phyloP scores from a whole-genome alignment of 2,329 filamentous ascomycete species.

The Purpureocillium takamizusanense region DNA sequence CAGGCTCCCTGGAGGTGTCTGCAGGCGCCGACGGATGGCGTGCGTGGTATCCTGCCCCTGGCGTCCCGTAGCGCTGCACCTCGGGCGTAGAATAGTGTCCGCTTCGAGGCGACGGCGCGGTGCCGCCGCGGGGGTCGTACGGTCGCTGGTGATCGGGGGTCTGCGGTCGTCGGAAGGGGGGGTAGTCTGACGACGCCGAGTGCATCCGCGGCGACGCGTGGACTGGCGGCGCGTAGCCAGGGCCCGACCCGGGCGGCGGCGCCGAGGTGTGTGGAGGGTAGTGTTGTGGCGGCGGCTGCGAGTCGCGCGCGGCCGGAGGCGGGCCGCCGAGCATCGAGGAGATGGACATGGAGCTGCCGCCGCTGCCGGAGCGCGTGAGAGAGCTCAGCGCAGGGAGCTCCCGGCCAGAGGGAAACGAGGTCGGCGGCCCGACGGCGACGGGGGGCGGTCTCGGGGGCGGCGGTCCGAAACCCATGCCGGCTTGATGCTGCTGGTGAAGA shows the following conservation, averaged over 20 bases:
- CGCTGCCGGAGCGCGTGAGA: constrained; percentile 35
- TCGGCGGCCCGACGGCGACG: constrained; percentile 31
- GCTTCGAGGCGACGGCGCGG: constrained; percentile 39
- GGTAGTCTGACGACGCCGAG: constrained; percentile 48
- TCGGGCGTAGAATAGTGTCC: constrained; percentile 48
- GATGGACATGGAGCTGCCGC: constrained; percentile 51
- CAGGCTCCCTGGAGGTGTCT: constrained; percentile 33
- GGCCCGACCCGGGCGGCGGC: constrained; percentile 29
- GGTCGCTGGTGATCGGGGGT: constrained; percentile 60
- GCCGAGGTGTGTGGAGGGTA: constrained; percentile 29
- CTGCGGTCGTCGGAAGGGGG: constrained; percentile 56
- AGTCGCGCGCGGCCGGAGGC: constrained; percentile 31
- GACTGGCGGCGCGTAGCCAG: constrained; percentile 36
- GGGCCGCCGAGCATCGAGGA: constrained; percentile 50
- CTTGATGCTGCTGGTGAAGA: constrained; percentile 19
- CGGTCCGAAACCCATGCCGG: constrained; percentile 30
- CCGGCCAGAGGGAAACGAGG: constrained; percentile 38
- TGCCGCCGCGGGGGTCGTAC: constrained; percentile 38
- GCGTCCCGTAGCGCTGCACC: constrained; percentile 48
- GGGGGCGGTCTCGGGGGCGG: constrained; percentile 36
- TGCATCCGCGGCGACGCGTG: constrained; percentile 50
- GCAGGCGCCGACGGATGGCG: constrained; percentile 37
- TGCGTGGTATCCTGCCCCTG: constrained; percentile 40
- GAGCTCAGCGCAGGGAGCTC: constrained; percentile 43
- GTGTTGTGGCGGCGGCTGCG: constrained; percentile 27